Conservation (phyloP, 2,329 filamentous ascomycete species). For the Diaporthe destruens region DNA sequence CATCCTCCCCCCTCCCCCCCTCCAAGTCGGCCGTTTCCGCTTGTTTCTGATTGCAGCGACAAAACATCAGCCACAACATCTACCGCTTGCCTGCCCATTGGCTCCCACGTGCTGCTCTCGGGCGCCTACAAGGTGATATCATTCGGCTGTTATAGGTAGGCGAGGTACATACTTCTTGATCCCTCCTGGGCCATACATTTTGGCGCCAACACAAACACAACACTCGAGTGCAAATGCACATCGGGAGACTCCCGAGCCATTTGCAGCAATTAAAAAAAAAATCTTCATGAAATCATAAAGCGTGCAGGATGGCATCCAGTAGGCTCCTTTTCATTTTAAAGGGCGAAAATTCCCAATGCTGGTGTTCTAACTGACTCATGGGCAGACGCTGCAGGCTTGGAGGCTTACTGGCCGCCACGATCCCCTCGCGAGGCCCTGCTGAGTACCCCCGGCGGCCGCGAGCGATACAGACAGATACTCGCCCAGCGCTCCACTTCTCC, state of each 20-base stretch:
- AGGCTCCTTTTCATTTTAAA: conserved; percentile 23
- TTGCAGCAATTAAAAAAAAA: neutral
- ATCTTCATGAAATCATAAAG: conserved; percentile 18
- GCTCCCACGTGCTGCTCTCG: conserved; percentile 42
- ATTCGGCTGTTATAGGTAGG: conserved; percentile 48
- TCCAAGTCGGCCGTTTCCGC: conserved; percentile 10
- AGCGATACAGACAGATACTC: conserved; percentile 77
- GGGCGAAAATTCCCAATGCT: conserved; percentile 18
- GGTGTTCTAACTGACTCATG: conserved; percentile 36
- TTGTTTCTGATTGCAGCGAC: conserved; percentile 23
- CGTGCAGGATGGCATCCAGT: conserved; percentile 34
- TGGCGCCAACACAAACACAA: conserved; percentile 27
- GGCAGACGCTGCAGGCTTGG: conserved; percentile 52
- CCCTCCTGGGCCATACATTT: neutral
- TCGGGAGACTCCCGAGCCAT: conserved; percentile 27
- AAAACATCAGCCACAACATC: conserved; percentile 5
- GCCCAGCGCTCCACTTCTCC: conserved; percentile 76
- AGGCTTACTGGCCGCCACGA: conserved; percentile 74
- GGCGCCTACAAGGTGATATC: conserved; percentile 45
- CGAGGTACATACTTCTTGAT: conserved; percentile 12
- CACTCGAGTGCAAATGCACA: conserved; percentile 11
- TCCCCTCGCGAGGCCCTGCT: conserved; percentile 75
- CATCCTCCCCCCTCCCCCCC: too few relatives aligned
- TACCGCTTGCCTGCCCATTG: conserved; percentile 8
- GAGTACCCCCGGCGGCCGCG: conserved; percentile 82